Conservation (phyloP, 2,329 filamentous ascomycete genomes). For the Trichothecium sympodiale region DNA sequence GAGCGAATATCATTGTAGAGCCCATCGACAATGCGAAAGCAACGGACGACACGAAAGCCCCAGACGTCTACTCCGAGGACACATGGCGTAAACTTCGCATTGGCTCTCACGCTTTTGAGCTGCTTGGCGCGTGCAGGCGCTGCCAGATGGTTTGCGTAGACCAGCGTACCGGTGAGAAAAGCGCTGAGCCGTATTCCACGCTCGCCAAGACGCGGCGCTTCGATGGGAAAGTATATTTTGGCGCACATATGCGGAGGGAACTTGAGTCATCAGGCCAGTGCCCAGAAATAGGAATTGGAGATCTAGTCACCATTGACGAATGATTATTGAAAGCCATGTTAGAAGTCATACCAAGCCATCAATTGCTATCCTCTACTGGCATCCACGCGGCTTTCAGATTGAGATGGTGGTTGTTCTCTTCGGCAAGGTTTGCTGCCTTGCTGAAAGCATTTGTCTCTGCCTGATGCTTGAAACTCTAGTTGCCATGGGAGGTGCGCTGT, state of each 20-base stretch:
- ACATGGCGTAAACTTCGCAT: constrained; percentile 60
- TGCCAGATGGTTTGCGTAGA: constrained; percentile 97
- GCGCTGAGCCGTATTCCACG: constrained; percentile 79
- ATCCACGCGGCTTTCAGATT: no score
- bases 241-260: constrained; percentile 56
- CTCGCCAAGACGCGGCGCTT: constrained; percentile 77
- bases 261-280: constrained; percentile 10
- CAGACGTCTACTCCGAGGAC: constrained; percentile 66
- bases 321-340: neutral
- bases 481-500: no score
- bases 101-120: constrained; percentile 51
- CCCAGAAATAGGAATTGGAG: constrained; percentile 39
- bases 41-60: constrained; percentile 15
- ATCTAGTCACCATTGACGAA: constrained; percentile 21
- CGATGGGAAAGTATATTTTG: constrained; percentile 81
- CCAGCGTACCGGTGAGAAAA: constrained; percentile 66
- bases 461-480: no score
- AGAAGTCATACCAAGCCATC: no score
- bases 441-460: no score
- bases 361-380: no score
- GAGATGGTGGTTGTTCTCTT: no score
- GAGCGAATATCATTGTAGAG: constrained; percentile 72
- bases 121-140: constrained; percentile 73
- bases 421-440: no score
- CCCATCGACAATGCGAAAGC: neutral